These are phyloP conservation scores for Poronia punctata DNA, from an alignment of 495 filamentous ascomycete genomes.

Conservation along the genomic window DNA sequence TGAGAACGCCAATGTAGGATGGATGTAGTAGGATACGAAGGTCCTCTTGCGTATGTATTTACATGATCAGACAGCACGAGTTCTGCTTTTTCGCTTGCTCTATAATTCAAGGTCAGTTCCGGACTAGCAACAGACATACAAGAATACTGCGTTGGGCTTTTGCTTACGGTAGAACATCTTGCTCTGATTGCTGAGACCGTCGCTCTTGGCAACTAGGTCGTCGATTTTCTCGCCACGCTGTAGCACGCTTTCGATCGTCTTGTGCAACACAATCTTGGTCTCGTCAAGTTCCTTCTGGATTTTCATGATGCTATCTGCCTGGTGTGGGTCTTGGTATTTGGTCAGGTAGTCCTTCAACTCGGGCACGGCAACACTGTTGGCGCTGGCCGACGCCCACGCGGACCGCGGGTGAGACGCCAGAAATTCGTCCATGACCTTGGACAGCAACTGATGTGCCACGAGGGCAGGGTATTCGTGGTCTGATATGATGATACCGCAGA, in stretches of 20 bases:
- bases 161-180: constrained; percentile 90
- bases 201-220: constrained; percentile 79
- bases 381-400: constrained; percentile 48
- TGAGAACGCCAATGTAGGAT: constrained; percentile 1
- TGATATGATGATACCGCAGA: constrained; percentile 82
- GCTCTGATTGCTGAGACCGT: constrained; percentile 77
- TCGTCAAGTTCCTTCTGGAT: constrained; percentile 96
- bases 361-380: constrained; percentile 52
- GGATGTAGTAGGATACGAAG: not conserved
- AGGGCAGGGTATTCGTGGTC: constrained; percentile 85
- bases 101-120: constrained; percentile 13
- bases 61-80: constrained; percentile 85
- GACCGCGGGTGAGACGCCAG: constrained; percentile 68
- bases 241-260: constrained; percentile 87
- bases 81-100: constrained; percentile 89
- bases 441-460: constrained; percentile 89
- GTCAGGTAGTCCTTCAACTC: constrained; percentile 74
- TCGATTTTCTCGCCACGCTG: constrained; percentile 90
- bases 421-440: constrained; percentile 92
- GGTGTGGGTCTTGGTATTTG: constrained; percentile 82
- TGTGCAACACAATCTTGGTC: constrained; percentile 95
- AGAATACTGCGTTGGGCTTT: too few relatives aligned
- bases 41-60: too few relatives aligned
- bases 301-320: constrained; percentile 87
- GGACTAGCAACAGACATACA: too few relatives aligned